These are phyloP conservation scores for Penicillium crustosum DNA, from an alignment of 2,329 filamentous ascomycete species.

Conservation along the genomic window DNA sequence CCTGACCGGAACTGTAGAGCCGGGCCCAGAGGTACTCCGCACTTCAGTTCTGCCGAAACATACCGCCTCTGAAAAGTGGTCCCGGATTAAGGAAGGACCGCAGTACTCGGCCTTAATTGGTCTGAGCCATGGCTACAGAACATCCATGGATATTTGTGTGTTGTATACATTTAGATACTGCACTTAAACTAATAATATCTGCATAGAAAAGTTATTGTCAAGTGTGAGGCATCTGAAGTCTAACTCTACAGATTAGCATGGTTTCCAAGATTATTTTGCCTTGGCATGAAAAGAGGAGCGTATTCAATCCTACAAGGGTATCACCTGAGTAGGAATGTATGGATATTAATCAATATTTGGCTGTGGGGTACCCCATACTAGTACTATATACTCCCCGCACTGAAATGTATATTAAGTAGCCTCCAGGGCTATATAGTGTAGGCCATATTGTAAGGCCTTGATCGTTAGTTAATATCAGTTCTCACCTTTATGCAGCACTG, in stretches of 20 bases:
- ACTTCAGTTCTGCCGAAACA: neutral
- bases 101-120: neutral
- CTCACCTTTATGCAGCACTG: neutral
- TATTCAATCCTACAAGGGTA: neutral
- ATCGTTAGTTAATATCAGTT: too few relatives aligned
- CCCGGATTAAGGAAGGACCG: neutral
- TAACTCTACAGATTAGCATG: neutral
- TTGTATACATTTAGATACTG: neutral
- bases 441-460: neutral
- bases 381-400: too few relatives aligned
- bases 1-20: conserved; percentile 4
- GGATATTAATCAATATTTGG: neutral
- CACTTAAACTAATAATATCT: neutral
- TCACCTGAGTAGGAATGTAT: neutral
- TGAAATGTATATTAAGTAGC: neutral
- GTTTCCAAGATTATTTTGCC: neutral
- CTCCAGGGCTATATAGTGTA: too few relatives aligned
- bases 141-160: neutral
- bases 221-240: neutral
- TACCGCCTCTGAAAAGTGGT: neutral
- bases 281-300: neutral
- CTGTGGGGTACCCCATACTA: neutral
- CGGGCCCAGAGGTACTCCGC: conserved; percentile 5
- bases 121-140: neutral
- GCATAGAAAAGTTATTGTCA: too few relatives aligned